These are phyloP conservation scores for Dalbergia oliveri DNA, from an alignment of 306 rosid species.

Conservation along the genomic window DNA sequence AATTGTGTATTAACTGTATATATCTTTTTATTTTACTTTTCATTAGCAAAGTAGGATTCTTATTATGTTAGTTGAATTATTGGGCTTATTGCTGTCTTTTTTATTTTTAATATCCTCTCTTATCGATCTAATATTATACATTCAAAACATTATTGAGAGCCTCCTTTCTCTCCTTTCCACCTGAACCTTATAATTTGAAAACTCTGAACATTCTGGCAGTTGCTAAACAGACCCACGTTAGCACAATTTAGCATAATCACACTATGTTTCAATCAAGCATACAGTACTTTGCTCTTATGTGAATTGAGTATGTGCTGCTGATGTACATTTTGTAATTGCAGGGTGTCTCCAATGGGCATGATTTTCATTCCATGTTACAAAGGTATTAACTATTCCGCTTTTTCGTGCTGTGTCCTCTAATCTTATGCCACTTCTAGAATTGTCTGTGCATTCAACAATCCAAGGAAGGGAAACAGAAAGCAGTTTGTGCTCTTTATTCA, in stretches of 20 bases:
- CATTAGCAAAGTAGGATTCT: slow-evolving; percentile 2
- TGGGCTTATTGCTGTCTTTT: not conserved
- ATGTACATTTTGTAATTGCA: slow-evolving; percentile 51
- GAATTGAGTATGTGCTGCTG: slow-evolving; percentile 43
- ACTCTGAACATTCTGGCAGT: slow-evolving; percentile 26
- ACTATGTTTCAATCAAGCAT: slow-evolving; percentile 14
- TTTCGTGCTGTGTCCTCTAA: not conserved
- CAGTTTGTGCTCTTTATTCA: slow-evolving; percentile 16
- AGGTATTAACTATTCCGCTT: slow-evolving; percentile 57
- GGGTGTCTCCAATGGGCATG: slow-evolving; percentile 96
- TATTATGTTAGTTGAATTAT: slow-evolving; percentile 13
- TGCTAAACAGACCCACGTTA: slow-evolving; percentile 5
- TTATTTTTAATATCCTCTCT: not conserved
- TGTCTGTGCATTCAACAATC: slow-evolving; percentile 10
- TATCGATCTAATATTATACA: not conserved
- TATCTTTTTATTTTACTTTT: not conserved
- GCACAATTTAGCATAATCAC: slow-evolving; percentile 5
- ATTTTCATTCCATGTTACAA: slow-evolving; percentile 95
- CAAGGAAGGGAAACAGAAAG: slow-evolving; percentile 22
- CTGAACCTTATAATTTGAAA: slow-evolving; percentile 17
- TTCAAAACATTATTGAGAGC: slow-evolving; percentile 7
- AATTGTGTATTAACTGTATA: not conserved
- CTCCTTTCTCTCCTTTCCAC: slow-evolving; percentile 5
- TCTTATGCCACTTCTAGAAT: slow-evolving; percentile 12
- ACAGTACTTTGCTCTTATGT: slow-evolving; percentile 7